phyloP scores from a whole-genome alignment of 2,329 filamentous ascomycete genomes.

The Diaporthe helianthi region DNA sequence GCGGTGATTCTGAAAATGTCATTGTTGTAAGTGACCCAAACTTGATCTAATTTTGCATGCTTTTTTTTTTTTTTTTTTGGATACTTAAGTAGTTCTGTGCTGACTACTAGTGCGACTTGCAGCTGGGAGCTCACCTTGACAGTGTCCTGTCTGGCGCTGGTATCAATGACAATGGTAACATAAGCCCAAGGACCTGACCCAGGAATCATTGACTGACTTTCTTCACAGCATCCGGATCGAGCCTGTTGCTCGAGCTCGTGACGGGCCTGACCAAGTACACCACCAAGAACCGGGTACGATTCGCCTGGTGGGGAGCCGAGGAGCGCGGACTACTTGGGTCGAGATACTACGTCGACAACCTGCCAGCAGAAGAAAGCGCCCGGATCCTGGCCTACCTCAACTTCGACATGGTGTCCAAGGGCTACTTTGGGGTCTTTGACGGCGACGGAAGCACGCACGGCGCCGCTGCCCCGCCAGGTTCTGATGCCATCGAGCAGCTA shows the following conservation, averaged over 20 bases:
- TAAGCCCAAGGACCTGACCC: no score
- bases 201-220: not conserved
- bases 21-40: not conserved
- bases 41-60: no score
- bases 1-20: not conserved
- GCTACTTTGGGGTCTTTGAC: constrained; percentile 45
- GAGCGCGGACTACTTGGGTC: constrained; percentile 49
- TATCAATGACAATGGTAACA: constrained; percentile 53
- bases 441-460: constrained; percentile 25
- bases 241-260: constrained; percentile 49
- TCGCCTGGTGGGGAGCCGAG: constrained; percentile 55
- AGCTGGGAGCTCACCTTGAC: constrained; percentile 50
- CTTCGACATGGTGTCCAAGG: constrained; percentile 51
- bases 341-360: constrained; percentile 47
- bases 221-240: constrained; percentile 44
- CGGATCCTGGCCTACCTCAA: constrained; percentile 49
- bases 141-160: constrained; percentile 52
- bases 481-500: constrained; percentile 44
- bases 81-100: no score
- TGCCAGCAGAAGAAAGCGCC: constrained; percentile 40
- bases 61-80: no score
- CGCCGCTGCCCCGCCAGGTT: constrained; percentile 36
- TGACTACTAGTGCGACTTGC: not conserved
- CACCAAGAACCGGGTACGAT: constrained; percentile 49
- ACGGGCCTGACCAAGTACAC: constrained; percentile 41